phyloP scores from a whole-genome alignment of 2,329 filamentous ascomycete species.

The Monosporascus sp. region DNA sequence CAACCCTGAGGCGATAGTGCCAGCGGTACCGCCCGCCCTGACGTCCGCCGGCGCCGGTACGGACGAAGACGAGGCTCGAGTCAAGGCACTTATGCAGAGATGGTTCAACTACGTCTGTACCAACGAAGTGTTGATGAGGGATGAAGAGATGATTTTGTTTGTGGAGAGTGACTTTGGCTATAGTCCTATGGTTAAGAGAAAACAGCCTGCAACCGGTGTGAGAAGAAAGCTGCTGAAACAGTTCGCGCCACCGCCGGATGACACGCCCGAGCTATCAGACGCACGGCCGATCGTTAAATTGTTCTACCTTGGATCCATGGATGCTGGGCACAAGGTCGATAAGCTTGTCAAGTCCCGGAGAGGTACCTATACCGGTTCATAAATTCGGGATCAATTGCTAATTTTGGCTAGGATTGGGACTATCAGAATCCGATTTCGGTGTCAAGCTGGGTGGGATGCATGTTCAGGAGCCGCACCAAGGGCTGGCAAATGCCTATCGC shows the following conservation, averaged over 20 bases:
- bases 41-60: slow-evolving; percentile 93
- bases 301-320: slow-evolving; percentile 94
- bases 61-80: slow-evolving; percentile 85
- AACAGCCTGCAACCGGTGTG: slow-evolving; percentile 94
- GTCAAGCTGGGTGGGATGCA: slow-evolving; percentile 83
- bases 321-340: slow-evolving; percentile 94
- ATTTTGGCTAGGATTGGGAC: slow-evolving; percentile 65
- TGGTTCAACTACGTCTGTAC: slow-evolving; percentile 93
- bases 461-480: slow-evolving; percentile 83
- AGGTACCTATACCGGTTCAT: slow-evolving; percentile 50
- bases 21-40: slow-evolving; percentile 87
- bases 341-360: slow-evolving; percentile 85
- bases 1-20: slow-evolving; percentile 93
- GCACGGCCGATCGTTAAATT: slow-evolving; percentile 88
- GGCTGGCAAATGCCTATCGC: slow-evolving; percentile 83
- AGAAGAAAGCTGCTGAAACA: slow-evolving; percentile 95
- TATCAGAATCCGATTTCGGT: slow-evolving; percentile 89
- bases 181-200: slow-evolving; percentile 89
- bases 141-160: slow-evolving; percentile 96
- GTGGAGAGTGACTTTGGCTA: slow-evolving; percentile 99
- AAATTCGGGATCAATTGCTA: slow-evolving; percentile 16
- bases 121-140: slow-evolving; percentile 87
- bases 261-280: slow-evolving; percentile 89
- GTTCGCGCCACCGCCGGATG: slow-evolving; percentile 93
- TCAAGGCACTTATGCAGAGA: slow-evolving; percentile 84